Base-by-base conservation (phyloP, 2,329 filamentous ascomycete genomes). In the Trichoderma sp. region DNA sequence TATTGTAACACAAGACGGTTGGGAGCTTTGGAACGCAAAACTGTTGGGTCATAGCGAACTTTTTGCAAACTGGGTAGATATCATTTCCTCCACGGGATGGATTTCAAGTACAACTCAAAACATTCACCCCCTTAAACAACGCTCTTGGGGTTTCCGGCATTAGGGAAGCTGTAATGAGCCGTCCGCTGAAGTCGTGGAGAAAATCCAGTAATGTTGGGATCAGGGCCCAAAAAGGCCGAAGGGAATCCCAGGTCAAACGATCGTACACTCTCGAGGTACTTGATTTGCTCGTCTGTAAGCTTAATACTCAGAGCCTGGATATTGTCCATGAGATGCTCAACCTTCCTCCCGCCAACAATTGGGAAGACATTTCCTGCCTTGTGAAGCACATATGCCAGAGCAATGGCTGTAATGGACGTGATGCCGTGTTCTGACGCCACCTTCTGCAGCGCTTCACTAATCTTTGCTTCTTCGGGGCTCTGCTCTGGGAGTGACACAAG, bases 321-420 rank as follows among this genome's bases (percentile, higher is more conserved):
- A 72, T 89, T 90, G 69, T 82, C 83, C 71, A 87, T 82, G n/a
- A 91, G 76, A 74, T 91, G 88, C 69, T 88, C 84, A 24, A 89
- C 76, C 72, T 87, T 90, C 4, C 88, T 81, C 0, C 86, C 86
- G 5, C 88, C 88, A 8, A 89, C 81, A 37, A 90, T 85, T 0
- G 88, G 88, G 74, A 88, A 88, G 5, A 89, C 84, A 73, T 89
- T 84, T 0, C 86, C 83, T 0, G 86, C 80, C 76, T 90, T 89
- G 55, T 84, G 81, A 79, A 88, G 82, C 2, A 90, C 83, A 71
- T 90, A 90, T 0, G 88, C 88, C 11, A 91, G 76, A 3, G 88
- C 87, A 11, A 74, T 68, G 47, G 69, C 71, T 11, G 70, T 71
- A 35, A 71, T 57, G 29, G 70, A 67, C 5, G 63, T 43, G 21